These are phyloP conservation scores for Telfairia occidentalis DNA, from an alignment of 331 rosid species.

Conservation along the genomic window DNA sequence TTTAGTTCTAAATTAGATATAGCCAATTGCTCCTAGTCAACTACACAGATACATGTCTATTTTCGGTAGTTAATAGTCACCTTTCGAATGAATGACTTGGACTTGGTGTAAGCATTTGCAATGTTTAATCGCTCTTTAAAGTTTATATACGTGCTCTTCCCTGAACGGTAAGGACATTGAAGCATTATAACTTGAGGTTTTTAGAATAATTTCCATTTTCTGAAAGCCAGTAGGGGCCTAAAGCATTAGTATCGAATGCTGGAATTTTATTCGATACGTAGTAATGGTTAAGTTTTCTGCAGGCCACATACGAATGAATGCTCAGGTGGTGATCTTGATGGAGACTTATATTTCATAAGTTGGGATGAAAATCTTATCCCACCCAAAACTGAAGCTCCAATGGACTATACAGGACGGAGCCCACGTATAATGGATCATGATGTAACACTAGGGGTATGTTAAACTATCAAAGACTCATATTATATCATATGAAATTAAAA, in stretches of 20 bases:
- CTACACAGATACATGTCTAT: background rate
- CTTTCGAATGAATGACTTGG: background rate
- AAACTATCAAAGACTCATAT: background rate
- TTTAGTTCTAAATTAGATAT: background rate
- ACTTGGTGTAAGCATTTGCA: background rate
- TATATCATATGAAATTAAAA: background rate
- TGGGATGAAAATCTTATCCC: slow-evolving; percentile 78
- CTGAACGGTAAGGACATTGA: background rate
- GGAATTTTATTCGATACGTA: background rate
- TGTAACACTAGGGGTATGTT: slow-evolving; percentile 59
- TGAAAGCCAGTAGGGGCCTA: background rate
- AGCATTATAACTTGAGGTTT: background rate
- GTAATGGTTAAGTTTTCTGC: slow-evolving; percentile 16
- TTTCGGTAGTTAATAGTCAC: background rate
- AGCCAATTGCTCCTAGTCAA: background rate
- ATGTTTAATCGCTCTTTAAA: background rate
- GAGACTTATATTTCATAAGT: slow-evolving; percentile 77
- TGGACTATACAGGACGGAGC: slow-evolving; percentile 80
- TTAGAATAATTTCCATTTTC: background rate
- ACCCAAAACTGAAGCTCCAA: slow-evolving; percentile 39
- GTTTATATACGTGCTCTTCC: background rate
- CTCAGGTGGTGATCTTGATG: slow-evolving; percentile 98
- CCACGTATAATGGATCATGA: slow-evolving; percentile 75
- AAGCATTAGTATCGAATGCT: background rate
- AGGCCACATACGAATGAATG: slow-evolving; percentile 99